A percentile compares a stretch with the other conserved stretches of the same genome.
These are phyloP conservation scores for Endocarpon pusillum DNA, from an alignment of 495 filamentous ascomycete genomes.

Conservation along the genomic window DNA sequence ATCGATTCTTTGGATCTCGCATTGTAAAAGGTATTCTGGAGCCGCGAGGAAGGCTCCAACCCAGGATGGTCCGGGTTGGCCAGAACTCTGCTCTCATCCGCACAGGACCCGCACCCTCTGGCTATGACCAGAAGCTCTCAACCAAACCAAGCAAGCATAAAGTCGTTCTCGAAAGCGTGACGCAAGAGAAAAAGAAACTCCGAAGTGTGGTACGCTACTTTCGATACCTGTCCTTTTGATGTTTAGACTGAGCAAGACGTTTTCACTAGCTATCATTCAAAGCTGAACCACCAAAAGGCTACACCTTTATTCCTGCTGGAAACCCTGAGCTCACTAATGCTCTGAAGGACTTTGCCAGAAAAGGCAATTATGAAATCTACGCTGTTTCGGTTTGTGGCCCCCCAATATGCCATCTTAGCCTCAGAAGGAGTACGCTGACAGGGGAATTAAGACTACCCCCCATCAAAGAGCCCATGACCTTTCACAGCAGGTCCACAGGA, in stretches of 20 bases:
- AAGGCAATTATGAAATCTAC: constrained; percentile 47
- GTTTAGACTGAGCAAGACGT: constrained; percentile 12
- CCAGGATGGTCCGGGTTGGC: background rate
- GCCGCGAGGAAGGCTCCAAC: background rate
- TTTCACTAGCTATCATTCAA: constrained; percentile 28
- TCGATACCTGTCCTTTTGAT: constrained; percentile 1
- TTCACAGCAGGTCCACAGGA: constrained; percentile 52
- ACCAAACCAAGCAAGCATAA: constrained; percentile 34
- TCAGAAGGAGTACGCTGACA: no score
- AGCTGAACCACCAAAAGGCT: constrained; percentile 50
- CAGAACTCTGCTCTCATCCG: background rate
- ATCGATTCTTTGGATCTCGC: no score
- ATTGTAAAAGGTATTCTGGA: no score
- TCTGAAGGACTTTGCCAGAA: constrained; percentile 68
- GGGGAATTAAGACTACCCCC: constrained; percentile 28
- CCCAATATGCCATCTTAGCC: constrained; percentile 1
- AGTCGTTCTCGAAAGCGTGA: constrained; percentile 38
- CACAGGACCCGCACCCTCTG: background rate
- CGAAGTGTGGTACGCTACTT: constrained; percentile 33
- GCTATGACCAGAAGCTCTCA: constrained; percentile 7
- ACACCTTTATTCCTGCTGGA: constrained; percentile 69
- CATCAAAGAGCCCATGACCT: constrained; percentile 32
- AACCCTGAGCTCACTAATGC: constrained; percentile 53
- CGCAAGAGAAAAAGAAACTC: constrained; percentile 43
- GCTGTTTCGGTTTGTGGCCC: constrained; percentile 32